Evolutionary conservation across 2,329 filamentous ascomycete genomes (phyloP).

Genomic region (Geosmithia flava): DNA sequence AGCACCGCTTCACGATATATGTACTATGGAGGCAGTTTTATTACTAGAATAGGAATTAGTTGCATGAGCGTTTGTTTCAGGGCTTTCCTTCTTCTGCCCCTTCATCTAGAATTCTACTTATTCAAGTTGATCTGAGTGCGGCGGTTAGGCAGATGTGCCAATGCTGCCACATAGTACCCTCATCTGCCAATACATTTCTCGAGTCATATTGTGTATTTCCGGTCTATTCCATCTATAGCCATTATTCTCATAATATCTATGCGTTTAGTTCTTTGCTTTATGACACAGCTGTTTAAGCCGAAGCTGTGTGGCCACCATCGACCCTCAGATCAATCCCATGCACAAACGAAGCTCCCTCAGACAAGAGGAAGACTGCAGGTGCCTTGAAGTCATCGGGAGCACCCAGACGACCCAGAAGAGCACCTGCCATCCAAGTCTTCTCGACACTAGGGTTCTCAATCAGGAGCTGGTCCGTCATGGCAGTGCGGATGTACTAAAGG

Average conservation of each 20-base stretch:
- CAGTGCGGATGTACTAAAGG: conserved; percentile 30
- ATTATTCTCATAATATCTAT: background rate
- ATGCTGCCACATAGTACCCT: no score
- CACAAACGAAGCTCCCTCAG: conserved; percentile 41
- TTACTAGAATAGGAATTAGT: no score
- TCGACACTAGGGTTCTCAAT: conserved; percentile 34
- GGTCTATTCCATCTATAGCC: background rate
- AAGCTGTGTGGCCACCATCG: conserved; percentile 41
- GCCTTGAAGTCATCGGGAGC: conserved; percentile 46
- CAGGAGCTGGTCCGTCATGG: conserved; percentile 32
- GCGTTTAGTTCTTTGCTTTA: background rate
- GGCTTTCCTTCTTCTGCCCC: no score
- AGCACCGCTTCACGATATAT: no score
- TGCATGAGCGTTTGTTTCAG: no score
- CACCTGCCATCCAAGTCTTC: conserved; percentile 38
- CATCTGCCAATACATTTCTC: no score
- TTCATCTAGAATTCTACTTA: no score
- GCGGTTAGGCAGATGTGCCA: no score
- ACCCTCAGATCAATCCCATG: conserved; percentile 43
- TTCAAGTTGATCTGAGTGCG: no score
- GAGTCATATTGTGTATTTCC: no score
- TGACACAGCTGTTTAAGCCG: conserved; percentile 9
- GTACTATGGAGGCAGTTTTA: no score
- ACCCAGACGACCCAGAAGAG: conserved; percentile 39
- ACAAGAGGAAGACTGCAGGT: conserved; percentile 42